Conservation (phyloP, 2,329 filamentous ascomycete species). For the Exophiala phaeomuriformis region DNA sequence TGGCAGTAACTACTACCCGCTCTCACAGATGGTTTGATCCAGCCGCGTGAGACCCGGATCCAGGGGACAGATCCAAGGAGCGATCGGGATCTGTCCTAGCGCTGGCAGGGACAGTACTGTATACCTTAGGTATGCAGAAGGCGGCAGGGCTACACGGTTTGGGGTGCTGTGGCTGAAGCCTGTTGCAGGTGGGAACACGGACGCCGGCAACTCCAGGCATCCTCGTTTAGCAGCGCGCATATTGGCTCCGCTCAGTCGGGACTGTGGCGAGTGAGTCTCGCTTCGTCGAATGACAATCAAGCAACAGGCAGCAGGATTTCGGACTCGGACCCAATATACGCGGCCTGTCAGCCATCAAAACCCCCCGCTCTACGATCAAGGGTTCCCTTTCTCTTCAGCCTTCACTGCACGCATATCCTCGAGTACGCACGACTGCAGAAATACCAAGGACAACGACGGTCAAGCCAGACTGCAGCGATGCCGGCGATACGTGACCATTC, state of each 20-base stretch:
- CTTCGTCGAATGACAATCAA: neutral
- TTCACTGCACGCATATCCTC: neutral
- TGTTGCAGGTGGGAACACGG: too few relatives aligned
- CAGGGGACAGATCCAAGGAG: too few relatives aligned
- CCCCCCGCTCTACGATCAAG: conserved; percentile 1
- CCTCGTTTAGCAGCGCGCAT: neutral
- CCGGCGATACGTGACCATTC: too few relatives aligned
- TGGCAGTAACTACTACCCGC: too few relatives aligned
- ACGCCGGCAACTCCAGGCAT: neutral
- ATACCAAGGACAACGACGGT: neutral
- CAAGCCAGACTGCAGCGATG: too few relatives aligned
- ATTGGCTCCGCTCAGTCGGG: neutral
- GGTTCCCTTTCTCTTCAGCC: neutral
- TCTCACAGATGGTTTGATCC: too few relatives aligned
- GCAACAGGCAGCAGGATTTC: conserved; percentile 22
- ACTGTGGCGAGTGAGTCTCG: neutral
- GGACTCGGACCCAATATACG: conserved; percentile 11
- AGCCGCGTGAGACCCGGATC: too few relatives aligned
- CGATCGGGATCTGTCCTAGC: too few relatives aligned
- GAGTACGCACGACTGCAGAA: neutral
- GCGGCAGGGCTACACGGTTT: too few relatives aligned
- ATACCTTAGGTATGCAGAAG: too few relatives aligned
- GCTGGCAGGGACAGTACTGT: too few relatives aligned
- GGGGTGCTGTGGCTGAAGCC: too few relatives aligned
- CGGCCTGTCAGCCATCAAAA: conserved; percentile 10